phyloP scores from a whole-genome alignment of 768 basidiomycete genomes.

The Mycena galericulata region DNA sequence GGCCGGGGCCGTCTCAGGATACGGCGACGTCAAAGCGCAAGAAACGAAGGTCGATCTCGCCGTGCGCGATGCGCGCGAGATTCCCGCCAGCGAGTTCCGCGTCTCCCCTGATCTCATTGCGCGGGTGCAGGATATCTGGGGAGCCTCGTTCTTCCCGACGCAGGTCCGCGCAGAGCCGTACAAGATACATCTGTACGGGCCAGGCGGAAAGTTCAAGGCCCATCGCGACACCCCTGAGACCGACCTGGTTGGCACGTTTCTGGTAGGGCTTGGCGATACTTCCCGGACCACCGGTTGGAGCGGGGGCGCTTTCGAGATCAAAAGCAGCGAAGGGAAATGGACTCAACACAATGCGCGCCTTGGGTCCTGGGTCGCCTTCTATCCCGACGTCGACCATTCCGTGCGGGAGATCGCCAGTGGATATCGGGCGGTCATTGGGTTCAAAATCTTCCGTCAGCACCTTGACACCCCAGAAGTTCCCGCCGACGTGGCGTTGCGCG shows the following conservation, averaged over 20 bases:
- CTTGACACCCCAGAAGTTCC: conserved; percentile 11
- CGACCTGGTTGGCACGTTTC: conserved; percentile 47
- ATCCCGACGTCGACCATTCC: conserved; percentile 44
- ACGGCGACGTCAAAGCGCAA: conserved; percentile 39
- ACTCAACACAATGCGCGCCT: background rate
- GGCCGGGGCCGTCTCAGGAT: conserved; percentile 37
- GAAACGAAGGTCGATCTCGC: conserved; percentile 36
- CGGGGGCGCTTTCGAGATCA: conserved; percentile 19
- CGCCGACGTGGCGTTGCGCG: background rate
- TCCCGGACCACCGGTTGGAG: background rate
- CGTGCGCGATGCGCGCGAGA: conserved; percentile 43
- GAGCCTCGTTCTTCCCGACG: conserved; percentile 34
- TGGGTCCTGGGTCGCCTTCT: conserved; percentile 45
- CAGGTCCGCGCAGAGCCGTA: conserved; percentile 44
- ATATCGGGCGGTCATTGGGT: conserved; percentile 45
- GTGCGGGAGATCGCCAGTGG: conserved; percentile 31
- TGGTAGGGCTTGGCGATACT: conserved; percentile 45
- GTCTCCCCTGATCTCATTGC: conserved; percentile 33
- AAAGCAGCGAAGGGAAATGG: background rate
- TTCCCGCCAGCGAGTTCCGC: conserved; percentile 36
- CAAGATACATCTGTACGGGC: conserved; percentile 48
- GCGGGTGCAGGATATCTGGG: conserved; percentile 33
- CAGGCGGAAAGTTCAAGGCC: conserved; percentile 41
- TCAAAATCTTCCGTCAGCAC: conserved; percentile 44
- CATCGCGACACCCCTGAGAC: conserved; percentile 45